Base-by-base conservation (phyloP, 257 asterid genomes). In the Agastache rugosa region DNA sequence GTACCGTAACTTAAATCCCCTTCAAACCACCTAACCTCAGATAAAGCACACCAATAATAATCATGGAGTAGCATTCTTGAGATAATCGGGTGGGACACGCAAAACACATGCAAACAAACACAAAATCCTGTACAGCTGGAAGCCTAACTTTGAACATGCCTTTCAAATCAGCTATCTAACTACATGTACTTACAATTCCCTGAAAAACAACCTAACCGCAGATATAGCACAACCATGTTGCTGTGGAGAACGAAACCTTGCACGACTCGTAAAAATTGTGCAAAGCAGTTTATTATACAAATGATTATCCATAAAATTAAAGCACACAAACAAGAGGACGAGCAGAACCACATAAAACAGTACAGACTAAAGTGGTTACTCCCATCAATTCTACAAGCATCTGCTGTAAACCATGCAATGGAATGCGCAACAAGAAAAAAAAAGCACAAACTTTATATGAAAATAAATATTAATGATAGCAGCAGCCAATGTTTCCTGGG, bases 401-500 rank as follows among this genome's bases (percentile, higher is more conserved):
- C 71, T 25, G 15, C 16, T 74, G 37, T 44, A 34, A 70, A 25
- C 20, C 70, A 71, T 64, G 27, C 48, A 31, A 50, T 47, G 25
- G 48, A 64, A 71, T 44, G 4, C 7, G 16, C 58, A 41, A 27
- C 44, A 23, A 64, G 7, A 5, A 31, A 31, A 25, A 42, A 69
- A 20, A 64, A 34, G 15, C 11, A 22, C 5, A 64, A 70, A 47
- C 23, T 35, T 55, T 29, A 63, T 37, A 48, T 11, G n/a, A 63
- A 39, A 51, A 44, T 29, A 64, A 42, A 67, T 63, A 67, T 27
- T 15, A 51, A 79, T 39, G 58, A 74, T 39, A 62, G 20, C 84
- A 75, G 65, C 20, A 69, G 75, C 78, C 71, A 71, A 58, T 75
- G 75, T 75, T 65, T 75, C 55, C 73, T 34, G 73, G 67, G 62